Conservation (phyloP, 257 asterid genomes). For the Solanum okadae region DNA sequence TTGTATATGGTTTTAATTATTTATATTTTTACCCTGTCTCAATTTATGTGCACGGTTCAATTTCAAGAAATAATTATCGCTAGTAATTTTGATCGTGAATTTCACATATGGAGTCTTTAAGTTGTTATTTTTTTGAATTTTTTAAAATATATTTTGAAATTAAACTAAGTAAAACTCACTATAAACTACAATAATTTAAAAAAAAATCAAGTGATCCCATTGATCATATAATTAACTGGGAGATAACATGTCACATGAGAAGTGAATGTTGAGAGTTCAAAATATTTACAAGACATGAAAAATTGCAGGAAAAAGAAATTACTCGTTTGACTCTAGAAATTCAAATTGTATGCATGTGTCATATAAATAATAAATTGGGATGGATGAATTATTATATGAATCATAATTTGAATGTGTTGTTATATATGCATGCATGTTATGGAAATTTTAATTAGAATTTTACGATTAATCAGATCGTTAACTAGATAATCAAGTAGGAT, state of each 20-base stretch:
- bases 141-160: too few species aligned
- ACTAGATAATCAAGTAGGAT: background rate
- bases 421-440: background rate
- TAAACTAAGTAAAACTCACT: background rate
- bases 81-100: background rate
- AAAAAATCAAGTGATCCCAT: background rate
- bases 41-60: background rate
- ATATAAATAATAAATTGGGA: background rate
- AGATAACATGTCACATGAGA: background rate
- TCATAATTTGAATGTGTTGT: background rate
- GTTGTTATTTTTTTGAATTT: too few species aligned
- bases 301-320: too few species aligned
- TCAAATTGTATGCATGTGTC: too few species aligned
- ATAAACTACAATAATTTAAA: too few species aligned
- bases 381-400: background rate
- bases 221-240: background rate
- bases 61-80: background rate
- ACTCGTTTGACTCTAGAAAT: background rate
- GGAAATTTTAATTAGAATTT: background rate
- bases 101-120: background rate
- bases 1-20: background rate
- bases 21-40: background rate
- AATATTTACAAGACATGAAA: too few species aligned
- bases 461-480: background rate
- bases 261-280: too few species aligned